Base-by-base conservation (phyloP, 805 yeast species). In the Candida wancherniae region DNA sequence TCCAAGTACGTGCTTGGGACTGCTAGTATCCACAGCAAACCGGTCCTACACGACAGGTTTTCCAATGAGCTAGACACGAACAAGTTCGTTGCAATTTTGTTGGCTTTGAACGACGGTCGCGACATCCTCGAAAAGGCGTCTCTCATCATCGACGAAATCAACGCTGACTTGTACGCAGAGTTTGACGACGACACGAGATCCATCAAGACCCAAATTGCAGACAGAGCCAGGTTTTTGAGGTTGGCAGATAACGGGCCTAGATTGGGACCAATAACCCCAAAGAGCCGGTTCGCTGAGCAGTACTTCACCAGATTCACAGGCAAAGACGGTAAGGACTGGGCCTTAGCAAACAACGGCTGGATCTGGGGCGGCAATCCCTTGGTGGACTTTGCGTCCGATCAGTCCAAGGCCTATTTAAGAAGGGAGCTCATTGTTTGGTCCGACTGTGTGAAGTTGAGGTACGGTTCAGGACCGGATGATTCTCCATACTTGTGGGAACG, bases 391-490 rank as follows among this genome's bases (percentile, higher is more conserved):
- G 98, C 97, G 0, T 82, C 95, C 0, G 57, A 69, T 17, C 47
- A 77, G 33, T 77, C 94, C 4, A 81, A 75, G 50, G 88, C 94
- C 4, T 90, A 92, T 51, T 59, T 90, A 29, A 70, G 94, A 31
- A 74, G 98, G 52, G 96, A 90, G 56, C 95, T 90, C 9, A 87
- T 90, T 44, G 84, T 90, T 15, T 90, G 98, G 98, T 92, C 95
- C 3, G 98, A 90, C 53, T 90, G 98, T 66, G 88, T 90, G 34
- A 90, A 90, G 55, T 65, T 90, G 42, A 71, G 98, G 37, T 90
- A 87, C 53, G 98, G 97, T 3, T 39, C 60, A 0, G 61, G 67
- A 4, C 84, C 83, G 1, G 73, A 77, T 34, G 97, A 90, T 52
- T 85, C 95, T 0, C 97, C 97, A 1, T 75, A 74, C 49, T 59